These are phyloP conservation scores for Ulmus americana DNA, from an alignment of 331 rosid genomes.

Conservation along the genomic window DNA sequence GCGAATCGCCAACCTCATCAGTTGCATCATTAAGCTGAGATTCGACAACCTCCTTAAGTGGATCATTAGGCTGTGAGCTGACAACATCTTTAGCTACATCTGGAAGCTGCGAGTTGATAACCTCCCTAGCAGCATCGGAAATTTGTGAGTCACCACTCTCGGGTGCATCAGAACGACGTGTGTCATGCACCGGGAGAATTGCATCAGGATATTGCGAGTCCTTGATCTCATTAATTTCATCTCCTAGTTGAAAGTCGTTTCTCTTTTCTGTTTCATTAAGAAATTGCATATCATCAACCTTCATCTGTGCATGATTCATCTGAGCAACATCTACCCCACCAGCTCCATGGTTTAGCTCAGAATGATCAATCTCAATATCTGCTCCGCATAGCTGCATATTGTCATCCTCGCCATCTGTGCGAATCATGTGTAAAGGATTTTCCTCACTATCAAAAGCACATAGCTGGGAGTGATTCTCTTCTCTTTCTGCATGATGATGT, in stretches of 20 bases:
- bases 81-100: conserved; percentile 31
- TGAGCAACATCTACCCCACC: conserved; percentile 29
- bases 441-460: conserved; percentile 45
- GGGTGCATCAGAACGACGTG: not conserved
- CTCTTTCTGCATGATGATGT: conserved; percentile 42
- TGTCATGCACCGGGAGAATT: conserved; percentile 14
- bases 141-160: conserved; percentile 25
- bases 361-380: conserved; percentile 50
- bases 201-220: conserved; percentile 21
- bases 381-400: conserved; percentile 52
- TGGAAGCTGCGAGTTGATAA: conserved; percentile 28
- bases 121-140: conserved; percentile 24
- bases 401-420: conserved; percentile 38
- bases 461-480: conserved; percentile 45
- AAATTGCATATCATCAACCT: conserved; percentile 39
- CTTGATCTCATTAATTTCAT: conserved; percentile 18
- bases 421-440: conserved; percentile 44
- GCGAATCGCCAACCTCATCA: conserved; percentile 25
- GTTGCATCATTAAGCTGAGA: conserved; percentile 26
- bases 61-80: conserved; percentile 18
- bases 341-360: conserved; percentile 35
- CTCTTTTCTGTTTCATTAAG: conserved; percentile 22
- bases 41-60: conserved; percentile 30
- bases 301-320: conserved; percentile 30
- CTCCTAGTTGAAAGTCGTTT: conserved; percentile 17